Base-by-base conservation (phyloP, 208 protist genomes). In the Trypanosoma boissoni region DNA sequence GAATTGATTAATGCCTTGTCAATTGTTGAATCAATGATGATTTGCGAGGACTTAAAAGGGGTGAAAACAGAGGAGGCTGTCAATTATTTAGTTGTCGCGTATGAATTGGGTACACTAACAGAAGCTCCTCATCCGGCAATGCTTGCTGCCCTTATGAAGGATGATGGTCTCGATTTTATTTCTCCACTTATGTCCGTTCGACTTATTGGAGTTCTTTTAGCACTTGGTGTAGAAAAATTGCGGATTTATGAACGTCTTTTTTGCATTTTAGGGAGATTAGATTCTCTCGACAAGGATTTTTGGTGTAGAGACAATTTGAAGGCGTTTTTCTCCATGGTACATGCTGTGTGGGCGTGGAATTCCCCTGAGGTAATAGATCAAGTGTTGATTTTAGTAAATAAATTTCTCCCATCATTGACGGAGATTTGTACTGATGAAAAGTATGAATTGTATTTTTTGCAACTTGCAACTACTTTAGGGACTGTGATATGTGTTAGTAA, bases 201-300 rank as follows among this genome's bases (percentile, higher is more conserved):
- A 36, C 57, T 71, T 43, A 58, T 71, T 58, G 56, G 6, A 24
- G 64, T 50, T 29, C 18, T 71, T 6, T 64, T 45, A 29, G 45
- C 45, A 29, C 31, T 64, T 58, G 64, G 64, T 43, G n/a, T 71
- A 24, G 64, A 58, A 54, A 50, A 71, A 43, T 59, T 37, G 16
- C 24, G 1, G 2, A 6, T 59, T 23, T 42, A 64, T 34, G 39
- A 58, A 46, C 14, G 10, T 10, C 5, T 62, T 7, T 20, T 71
- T 29, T 23, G n/a, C n/a, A n/a, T n/a, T n/a, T n/a, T n/a, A n/a
- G n/a, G n/a, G n/a, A n/a, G n/a, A n/a, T n/a, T n/a, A n/a, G n/a
- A n/a, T n/a, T n/a, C n/a, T n/a, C n/a, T n/a, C n/a, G n/a, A n/a
- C 18, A 28, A 32, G 20, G 43, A 32, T 7, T 21, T 39, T 20